Evolutionary conservation across 805 yeast species (phyloP), one percentile per base, ranked within the genome.

Genomic region (Kluyveromyces starmeri): DNA sequence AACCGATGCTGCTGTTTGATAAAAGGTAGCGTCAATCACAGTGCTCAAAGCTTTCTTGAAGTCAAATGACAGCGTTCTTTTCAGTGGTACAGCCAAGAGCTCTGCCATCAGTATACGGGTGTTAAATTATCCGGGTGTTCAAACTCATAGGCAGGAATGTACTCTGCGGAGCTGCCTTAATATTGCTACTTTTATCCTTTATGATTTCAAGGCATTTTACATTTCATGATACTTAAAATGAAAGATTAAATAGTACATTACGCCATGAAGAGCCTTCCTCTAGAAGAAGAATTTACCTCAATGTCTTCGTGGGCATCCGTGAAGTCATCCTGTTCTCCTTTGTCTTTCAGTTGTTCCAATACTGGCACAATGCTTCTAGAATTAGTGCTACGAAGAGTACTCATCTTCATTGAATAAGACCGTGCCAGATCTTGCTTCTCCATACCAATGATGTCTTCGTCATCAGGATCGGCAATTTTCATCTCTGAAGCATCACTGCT

Each of bases 51-150:
- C 61, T 1, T 46, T 47, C 2, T 62, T 66, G 5, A 77, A 42
- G 32, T 65, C 65, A 3, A 68, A 46, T 6, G 57, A 54, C 20
- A 58, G 52, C 0, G 80, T 65, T 35, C 64, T 61, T 31, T 79
- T 59, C 14, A 67, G 60, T 0, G 82, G 81, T 3, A 78, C 57
- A 38, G 60, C 61, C 12, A 75, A 50, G 25, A 76, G 51, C 39
- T 73, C 73, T 10, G 55, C 32, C 57, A 48, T 51, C 5, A 6
- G n/a, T n/a, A n/a, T n/a, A n/a, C n/a, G n/a, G n/a, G n/a, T n/a
- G n/a, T n/a, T n/a, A n/a, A n/a, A n/a, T n/a, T n/a, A n/a, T n/a
- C n/a, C n/a, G n/a, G n/a, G n/a, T n/a, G n/a, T n/a, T n/a, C n/a
- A n/a, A n/a, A n/a, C n/a, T n/a, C n/a, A n/a, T n/a, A n/a, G n/a